These are phyloP conservation scores for Ormosia semicastrata DNA, from an alignment of 306 rosid species.

Conservation along the genomic window DNA sequence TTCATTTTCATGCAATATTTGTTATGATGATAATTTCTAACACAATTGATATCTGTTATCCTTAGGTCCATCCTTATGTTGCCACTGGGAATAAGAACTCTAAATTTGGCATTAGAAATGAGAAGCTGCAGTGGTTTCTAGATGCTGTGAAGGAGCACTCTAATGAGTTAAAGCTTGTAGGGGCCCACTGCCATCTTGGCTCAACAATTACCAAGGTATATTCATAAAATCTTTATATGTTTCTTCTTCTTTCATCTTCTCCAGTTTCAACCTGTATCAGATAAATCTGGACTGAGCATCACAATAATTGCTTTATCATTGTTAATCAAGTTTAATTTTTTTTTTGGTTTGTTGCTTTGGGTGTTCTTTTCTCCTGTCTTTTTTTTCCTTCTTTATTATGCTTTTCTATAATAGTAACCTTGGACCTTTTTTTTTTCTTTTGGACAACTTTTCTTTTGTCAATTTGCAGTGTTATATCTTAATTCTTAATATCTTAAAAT, in stretches of 20 bases:
- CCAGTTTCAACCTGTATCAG: not conserved
- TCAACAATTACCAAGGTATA: conserved; percentile 94
- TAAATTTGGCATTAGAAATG: conserved; percentile 93
- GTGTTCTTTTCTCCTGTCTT: not conserved
- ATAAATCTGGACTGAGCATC: not conserved
- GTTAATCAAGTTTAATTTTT: not conserved
- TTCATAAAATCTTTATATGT: not conserved
- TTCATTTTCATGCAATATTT: not conserved
- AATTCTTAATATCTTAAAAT: conserved; percentile 4
- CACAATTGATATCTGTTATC: not conserved
- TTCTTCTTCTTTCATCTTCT: not conserved
- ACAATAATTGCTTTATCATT: not conserved
- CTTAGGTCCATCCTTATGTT: conserved; percentile 90
- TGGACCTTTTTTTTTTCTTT: not conserved
- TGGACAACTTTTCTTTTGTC: not conserved
- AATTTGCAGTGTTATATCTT: conserved; percentile 4
- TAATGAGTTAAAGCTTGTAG: conserved; percentile 84
- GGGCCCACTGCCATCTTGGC: conserved; percentile 97
- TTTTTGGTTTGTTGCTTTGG: not conserved
- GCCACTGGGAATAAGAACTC: conserved; percentile 98
- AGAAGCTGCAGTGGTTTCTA: conserved; percentile 94
- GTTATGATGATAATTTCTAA: not conserved
- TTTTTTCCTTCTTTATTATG: not conserved
- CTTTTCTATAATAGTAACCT: not conserved
- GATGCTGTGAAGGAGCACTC: conserved; percentile 82